Evolutionary conservation across 257 asterid species (phyloP), one percentile per base, ranked within the genome.

Genomic region (Capsicum baccatum): DNA sequence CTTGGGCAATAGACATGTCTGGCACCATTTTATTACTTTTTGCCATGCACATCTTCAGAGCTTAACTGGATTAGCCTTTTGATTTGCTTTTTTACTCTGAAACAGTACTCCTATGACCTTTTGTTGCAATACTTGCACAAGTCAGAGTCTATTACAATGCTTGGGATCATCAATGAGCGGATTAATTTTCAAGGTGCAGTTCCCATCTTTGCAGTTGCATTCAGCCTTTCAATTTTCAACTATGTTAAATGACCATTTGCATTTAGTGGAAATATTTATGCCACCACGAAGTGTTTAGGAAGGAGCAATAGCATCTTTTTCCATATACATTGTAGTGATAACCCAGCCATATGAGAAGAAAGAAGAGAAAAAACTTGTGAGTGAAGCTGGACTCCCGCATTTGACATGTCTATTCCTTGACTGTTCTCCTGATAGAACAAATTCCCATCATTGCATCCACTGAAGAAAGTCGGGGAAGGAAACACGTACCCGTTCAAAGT

Each of bases 151-250:
- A 92, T 91, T 82, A 91, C 92, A 66, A 95, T 97, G 97, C 98
- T 97, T 86, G 98, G 99, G 85, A 87, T 97, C 69, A 87, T 97
- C 91, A 97, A 97, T 76, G 98, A 97, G 92, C 99, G 92, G 90
- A 97, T 97, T 85, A 93, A 97, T 90, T 95, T 97, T 88, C 92
- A 91, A 90, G 99, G 99, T 95, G 74, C 81, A 54, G 50, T 26
- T 52, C 9, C 26, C 64, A 76, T 55, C 57, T 74, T 76, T 26
- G 9, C 48, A 14, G 47, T 54, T 76, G 48, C 21, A 26, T 76
- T 54, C 81, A 14, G 2, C 81, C 81, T 26, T 76, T 76, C 9
- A 9, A 76, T 76, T 52, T 54, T 54, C 64, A 52, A 55, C 63
- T 54, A 55, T 76, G 62, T 76, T 52, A 76, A 74, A 26, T 74